Evolutionary conservation across 768 basidiomycete genomes (phyloP).

Genomic region (Rhizopogon vinicolor): DNA sequence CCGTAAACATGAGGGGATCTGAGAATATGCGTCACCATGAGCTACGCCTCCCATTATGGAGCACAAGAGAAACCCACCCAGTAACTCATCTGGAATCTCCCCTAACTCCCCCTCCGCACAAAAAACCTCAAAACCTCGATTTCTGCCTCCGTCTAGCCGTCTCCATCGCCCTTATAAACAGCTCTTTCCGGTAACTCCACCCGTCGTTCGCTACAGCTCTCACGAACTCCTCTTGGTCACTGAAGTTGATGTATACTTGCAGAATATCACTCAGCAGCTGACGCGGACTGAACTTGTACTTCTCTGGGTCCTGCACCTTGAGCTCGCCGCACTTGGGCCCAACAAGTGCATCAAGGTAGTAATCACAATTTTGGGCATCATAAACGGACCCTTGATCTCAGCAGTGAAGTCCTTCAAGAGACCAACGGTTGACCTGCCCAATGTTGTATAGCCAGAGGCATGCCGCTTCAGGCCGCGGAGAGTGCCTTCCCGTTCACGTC

Average conservation of each 20-base stretch:
- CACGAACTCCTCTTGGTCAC: constrained; percentile 73
- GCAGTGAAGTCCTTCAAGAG: constrained; percentile 90
- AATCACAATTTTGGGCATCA: constrained; percentile 96
- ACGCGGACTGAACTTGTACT: constrained; percentile 85
- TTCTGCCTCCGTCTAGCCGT: constrained; percentile 69
- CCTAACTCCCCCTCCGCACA: constrained; percentile 90
- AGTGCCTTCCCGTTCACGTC: constrained; percentile 77
- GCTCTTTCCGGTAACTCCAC: constrained; percentile 78
- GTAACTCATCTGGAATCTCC: constrained; percentile 92
- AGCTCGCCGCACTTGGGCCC: constrained; percentile 88
- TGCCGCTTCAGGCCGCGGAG: constrained; percentile 79
- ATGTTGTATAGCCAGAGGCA: constrained; percentile 81
- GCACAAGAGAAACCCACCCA: constrained; percentile 50
- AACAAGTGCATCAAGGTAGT: constrained; percentile 85
- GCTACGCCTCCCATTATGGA: neutral
- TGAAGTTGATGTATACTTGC: constrained; percentile 87
- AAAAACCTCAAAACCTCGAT: constrained; percentile 66
- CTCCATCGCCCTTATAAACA: constrained; percentile 76
- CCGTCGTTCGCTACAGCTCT: constrained; percentile 91
- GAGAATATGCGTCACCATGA: constrained; percentile 1
- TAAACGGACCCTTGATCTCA: constrained; percentile 88
- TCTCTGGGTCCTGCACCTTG: constrained; percentile 79
- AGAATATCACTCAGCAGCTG: constrained; percentile 80
- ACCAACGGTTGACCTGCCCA: constrained; percentile 86
- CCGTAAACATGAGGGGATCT: constrained; percentile 88